A percentile compares a stretch with the other conserved stretches of the same genome.
Conservation (phyloP, 1,284 basidiomycete species). For the Tilletia indica region DNA sequence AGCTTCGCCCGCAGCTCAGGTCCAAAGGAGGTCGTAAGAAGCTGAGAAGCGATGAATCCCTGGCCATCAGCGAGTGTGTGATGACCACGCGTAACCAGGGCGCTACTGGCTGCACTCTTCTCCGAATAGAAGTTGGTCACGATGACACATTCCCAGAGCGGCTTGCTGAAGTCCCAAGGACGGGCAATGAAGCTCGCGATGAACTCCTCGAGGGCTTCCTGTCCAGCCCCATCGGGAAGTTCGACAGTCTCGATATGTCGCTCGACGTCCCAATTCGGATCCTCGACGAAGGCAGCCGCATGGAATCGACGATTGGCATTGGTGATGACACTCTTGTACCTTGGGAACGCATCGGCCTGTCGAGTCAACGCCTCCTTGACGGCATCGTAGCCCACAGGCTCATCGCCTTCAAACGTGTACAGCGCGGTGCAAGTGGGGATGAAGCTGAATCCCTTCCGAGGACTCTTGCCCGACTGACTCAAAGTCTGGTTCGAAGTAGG, state of each 20-base stretch:
- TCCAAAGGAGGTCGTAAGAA: conserved; percentile 46
- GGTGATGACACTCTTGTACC: conserved; percentile 43
- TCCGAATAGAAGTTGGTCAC: conserved; percentile 44
- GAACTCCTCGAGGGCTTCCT: conserved; percentile 41
- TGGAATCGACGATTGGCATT: conserved; percentile 40
- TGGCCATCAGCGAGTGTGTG: conserved; percentile 51
- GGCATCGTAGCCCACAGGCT: conserved; percentile 27
- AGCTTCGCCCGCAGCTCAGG: conserved; percentile 47
- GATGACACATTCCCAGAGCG: conserved; percentile 43
- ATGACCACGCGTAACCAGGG: conserved; percentile 47
- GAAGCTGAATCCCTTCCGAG: conserved; percentile 33
- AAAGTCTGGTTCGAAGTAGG: neutral
- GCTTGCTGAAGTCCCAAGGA: conserved; percentile 44
- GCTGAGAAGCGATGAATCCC: conserved; percentile 49
- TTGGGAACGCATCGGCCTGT: conserved; percentile 43
- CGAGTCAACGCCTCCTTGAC: conserved; percentile 29
- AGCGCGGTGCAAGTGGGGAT: conserved; percentile 50
- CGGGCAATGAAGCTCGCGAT: conserved; percentile 42
- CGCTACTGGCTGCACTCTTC: conserved; percentile 32
- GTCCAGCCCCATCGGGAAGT: conserved; percentile 37
- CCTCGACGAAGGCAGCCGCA: conserved; percentile 39
- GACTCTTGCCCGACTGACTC: conserved; percentile 25
- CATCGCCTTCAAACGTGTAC: conserved; percentile 34
- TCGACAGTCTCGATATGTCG: conserved; percentile 31
- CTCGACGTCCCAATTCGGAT: conserved; percentile 35